Conservation (phyloP, 176 grass and related monocot species). For the Oryza punctata region DNA sequence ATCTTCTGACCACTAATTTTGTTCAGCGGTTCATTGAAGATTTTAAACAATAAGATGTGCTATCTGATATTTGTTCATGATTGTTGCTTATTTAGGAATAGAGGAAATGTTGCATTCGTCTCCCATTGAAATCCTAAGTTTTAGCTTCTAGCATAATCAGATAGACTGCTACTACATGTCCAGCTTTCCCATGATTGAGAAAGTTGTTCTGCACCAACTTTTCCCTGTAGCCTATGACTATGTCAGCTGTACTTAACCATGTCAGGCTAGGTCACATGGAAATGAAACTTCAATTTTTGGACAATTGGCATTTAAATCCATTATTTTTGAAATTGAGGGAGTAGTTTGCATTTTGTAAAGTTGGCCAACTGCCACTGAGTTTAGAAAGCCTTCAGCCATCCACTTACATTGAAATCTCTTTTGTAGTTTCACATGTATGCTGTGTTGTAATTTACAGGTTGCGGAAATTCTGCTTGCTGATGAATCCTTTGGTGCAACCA, state of each 20-base stretch:
- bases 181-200: not conserved
- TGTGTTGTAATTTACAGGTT: conserved; percentile 61
- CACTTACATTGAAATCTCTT: not conserved
- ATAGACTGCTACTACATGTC: conserved; percentile 1
- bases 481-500: conserved; percentile 66
- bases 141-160: conserved; percentile 20
- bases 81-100: not conserved
- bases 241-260: not conserved
- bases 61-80: not conserved
- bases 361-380: not conserved
- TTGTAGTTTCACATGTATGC: conserved; percentile 34
- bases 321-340: not conserved
- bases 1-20: not conserved
- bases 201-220: conserved; percentile 1
- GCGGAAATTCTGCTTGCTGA: conserved; percentile 67
- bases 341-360: not conserved
- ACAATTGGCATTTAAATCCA: not conserved
- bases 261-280: not conserved
- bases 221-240: conserved; percentile 6
- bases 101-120: not conserved
- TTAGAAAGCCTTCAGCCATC: conserved; percentile 19
- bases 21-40: not conserved
- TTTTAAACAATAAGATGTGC: not conserved
- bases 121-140: not conserved
- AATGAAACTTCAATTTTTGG: conserved; percentile 11